Base-by-base conservation (phyloP, 179 eudicot genomes). In the Pouteria campechiana region DNA sequence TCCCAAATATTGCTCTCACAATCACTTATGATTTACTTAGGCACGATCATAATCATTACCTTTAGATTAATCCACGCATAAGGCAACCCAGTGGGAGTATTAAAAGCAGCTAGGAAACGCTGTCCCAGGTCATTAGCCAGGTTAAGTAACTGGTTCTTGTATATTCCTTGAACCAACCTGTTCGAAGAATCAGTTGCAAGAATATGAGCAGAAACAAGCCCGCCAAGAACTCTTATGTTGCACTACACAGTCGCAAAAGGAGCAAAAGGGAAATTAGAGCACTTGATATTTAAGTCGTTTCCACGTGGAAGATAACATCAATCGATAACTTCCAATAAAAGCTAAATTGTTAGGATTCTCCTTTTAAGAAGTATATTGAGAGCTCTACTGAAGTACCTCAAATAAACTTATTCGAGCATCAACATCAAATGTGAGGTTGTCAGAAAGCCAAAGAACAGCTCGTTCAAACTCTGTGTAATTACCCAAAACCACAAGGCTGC, bases 211-310 rank as follows among this genome's bases (percentile, higher is more conserved):
- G 97, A 81, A 76, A 89, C 97, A 78, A 89, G 97, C 64, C 97
- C 97, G 54, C 97, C 97, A 74, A 89, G 97, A 74, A 78, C 93
- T 89, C 97, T 85, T 85, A 89, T 89, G 86, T 89, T 89, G 95
- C 97, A 85, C 97, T 89, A 76, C 95, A 81, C 61, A 64, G 65
- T 61, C 37, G 51, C 61, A 27, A 51, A 68, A 58, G 48, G 49
- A 56, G 41, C 48, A 15, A 58, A 52, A 58, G 57, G 54, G 50
- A 17, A 30, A 68, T 70, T 49, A 75, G 69, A 54, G 43, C 42
- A 18, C 29, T 32, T 19, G 36, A 45, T 35, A 37, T 21, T 47
- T 23, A 38, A 19, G 20, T 17, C 25, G 9, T 27, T 27, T 25
- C 12, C 17, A 39, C 18, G 14, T 17, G 18, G 16, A 17, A 5